Evolutionary conservation across 306 rosid genomes (phyloP), one percentile per base, ranked within the genome.

Genomic region (Acacia confusa): DNA sequence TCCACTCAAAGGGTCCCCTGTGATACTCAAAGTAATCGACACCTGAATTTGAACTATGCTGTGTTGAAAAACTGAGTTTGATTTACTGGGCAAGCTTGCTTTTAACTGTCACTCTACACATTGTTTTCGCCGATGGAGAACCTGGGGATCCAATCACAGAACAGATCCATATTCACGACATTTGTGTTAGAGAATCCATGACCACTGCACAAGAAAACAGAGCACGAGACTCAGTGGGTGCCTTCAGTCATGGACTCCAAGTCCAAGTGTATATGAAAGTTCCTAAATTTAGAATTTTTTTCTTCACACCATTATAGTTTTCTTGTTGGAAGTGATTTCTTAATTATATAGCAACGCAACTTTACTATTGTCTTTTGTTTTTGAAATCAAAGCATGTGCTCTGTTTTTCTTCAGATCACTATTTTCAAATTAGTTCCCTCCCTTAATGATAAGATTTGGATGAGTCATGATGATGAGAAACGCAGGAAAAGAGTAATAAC

Each of bases 281-380:
- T 36, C 74, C 48, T 77, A 47, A 70, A 77, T 53, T 84, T 79
- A 38, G 74, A 25, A 2, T 14, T 67, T 50, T 50, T 27, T 34
- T n/a, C 28, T 6, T 27, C 38, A 38, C 7, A 3, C 2, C 30
- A 7, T 72, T 75, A 61, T 57, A 75, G 43, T 84, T 74, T 81
- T 76, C 60, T 48, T 0, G 82, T 28, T 87, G 93, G 78, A 85
- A 81, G 81, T 83, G 86, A 70, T 64, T 72, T 66, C 53, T 45
- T 55, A 47, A 78, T 79, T 48, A 72, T 64, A 65, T 47, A 81
- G 82, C 65, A 75, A 84, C 70, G 84, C 78, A 87, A 81, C 77
- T 81, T 81, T 71, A 75, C 43, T 66, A 36, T 75, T 75, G 74
- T 48, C 67, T 58, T 61, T 68, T n/a, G 40, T 12, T 72, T 74